These are phyloP conservation scores for Rauvolfia tetraphylla DNA, from an alignment of 257 asterid species.

Conservation along the genomic window DNA sequence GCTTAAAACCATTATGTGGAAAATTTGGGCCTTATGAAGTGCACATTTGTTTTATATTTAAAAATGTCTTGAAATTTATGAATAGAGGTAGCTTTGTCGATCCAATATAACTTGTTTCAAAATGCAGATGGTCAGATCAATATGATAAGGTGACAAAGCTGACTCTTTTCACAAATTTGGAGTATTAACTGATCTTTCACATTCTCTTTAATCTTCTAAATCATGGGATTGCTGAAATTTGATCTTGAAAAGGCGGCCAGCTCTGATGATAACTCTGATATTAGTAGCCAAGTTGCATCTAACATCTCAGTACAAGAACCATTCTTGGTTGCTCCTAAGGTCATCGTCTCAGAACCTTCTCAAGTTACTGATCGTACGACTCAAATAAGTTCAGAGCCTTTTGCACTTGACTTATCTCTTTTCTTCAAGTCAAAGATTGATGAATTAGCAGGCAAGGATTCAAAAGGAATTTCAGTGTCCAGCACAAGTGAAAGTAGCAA, in stretches of 20 bases:
- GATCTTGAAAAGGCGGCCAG: slow-evolving; percentile 34
- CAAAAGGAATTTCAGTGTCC: slow-evolving; percentile 31
- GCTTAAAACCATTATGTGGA: neutral
- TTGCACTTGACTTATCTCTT: slow-evolving; percentile 46
- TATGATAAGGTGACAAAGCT: neutral
- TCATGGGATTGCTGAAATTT: slow-evolving; percentile 36
- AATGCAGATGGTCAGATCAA: slow-evolving; percentile 19
- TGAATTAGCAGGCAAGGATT: slow-evolving; percentile 22
- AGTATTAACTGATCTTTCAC: slow-evolving; percentile 3
- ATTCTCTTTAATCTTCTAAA: slow-evolving; percentile 3
- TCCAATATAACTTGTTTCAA: neutral
- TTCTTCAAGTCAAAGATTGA: slow-evolving; percentile 23
- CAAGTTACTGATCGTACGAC: slow-evolving; percentile 18
- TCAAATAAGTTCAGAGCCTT: slow-evolving; percentile 25
- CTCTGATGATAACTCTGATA: slow-evolving; percentile 31
- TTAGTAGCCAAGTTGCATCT: slow-evolving; percentile 37
- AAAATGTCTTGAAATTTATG: neutral
- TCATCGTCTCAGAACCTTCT: slow-evolving; percentile 10
- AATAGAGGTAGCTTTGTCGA: neutral
- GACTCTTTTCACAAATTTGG: neutral
- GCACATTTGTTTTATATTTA: slow-evolving; percentile 1
- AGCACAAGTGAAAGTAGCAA: slow-evolving; percentile 53
- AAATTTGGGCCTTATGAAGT: neutral
- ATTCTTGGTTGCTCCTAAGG: slow-evolving; percentile 14
- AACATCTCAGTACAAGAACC: slow-evolving; percentile 34